These are phyloP conservation scores for Lanmaoa pseudosensibilis DNA, from an alignment of 768 basidiomycete species.

Conservation along the genomic window DNA sequence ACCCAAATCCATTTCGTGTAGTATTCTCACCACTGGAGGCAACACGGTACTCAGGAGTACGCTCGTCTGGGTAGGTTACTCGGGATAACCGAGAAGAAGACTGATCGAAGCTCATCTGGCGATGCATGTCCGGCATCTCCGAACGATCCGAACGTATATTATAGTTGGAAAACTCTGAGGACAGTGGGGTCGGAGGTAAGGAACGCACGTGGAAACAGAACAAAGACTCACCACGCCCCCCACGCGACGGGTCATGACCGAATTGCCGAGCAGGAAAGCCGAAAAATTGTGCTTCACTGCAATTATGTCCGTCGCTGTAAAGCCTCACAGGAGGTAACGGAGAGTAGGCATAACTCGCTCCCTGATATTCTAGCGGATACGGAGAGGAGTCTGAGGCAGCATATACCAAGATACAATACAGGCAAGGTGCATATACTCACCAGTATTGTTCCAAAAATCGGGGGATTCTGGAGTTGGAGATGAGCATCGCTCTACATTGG, in stretches of 20 bases:
- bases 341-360: constrained; percentile 1
- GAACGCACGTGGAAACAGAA: neutral
- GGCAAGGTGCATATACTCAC: constrained; percentile 30
- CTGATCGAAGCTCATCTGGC: neutral
- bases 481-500: neutral
- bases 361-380: constrained; percentile 34
- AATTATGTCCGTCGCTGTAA: constrained; percentile 1
- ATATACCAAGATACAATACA: constrained; percentile 8
- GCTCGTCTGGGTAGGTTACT: neutral
- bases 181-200: neutral
- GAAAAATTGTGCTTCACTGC: neutral
- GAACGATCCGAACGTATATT: neutral
- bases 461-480: constrained; percentile 9
- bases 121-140: neutral
- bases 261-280: neutral
- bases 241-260: neutral
- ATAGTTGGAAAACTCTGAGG: constrained; percentile 6
- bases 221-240: constrained; percentile 3
- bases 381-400: constrained; percentile 37
- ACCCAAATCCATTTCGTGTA: constrained; percentile 43
- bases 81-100: neutral
- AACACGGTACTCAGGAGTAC: neutral
- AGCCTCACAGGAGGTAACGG: neutral
- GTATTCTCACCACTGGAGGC: constrained; percentile 2
- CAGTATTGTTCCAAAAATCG: constrained; percentile 9